Percentiles rank a stretch among this genome's conserved stretches.
phyloP scores from a whole-genome alignment of 345 rosid genomes.

The Ceriops decandra region DNA sequence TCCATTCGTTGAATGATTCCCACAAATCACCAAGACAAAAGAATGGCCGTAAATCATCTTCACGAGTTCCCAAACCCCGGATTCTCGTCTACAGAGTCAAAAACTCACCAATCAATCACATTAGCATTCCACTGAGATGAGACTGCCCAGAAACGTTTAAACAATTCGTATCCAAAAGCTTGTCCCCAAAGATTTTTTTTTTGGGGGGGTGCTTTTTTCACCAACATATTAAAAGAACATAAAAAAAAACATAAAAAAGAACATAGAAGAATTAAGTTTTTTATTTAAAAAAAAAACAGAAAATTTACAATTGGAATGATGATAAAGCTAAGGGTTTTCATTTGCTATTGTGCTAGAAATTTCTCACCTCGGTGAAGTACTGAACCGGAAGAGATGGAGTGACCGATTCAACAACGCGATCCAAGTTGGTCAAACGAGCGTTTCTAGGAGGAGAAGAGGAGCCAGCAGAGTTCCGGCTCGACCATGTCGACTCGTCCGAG shows the following conservation, averaged over 20 bases:
- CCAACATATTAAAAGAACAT: too few species aligned
- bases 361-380: conserved; percentile 33
- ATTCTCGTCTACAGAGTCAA: conserved; percentile 27
- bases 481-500: conserved; percentile 39
- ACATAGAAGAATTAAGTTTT: too few species aligned
- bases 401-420: conserved; percentile 50
- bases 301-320: neutral
- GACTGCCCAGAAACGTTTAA: neutral
- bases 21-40: conserved; percentile 49
- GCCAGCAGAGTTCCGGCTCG: conserved; percentile 27
- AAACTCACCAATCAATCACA: conserved; percentile 2
- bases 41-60: conserved; percentile 27
- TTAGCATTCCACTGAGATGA: neutral
- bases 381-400: conserved; percentile 47
- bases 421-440: conserved; percentile 39
- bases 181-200: too few species aligned
- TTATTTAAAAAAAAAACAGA: neutral
- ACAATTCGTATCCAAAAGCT: too few species aligned
- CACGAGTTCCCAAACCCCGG: conserved; percentile 26
- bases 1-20: conserved; percentile 64
- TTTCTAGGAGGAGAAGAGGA: conserved; percentile 17
- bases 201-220: too few species aligned
- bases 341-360: neutral
- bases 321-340: neutral
- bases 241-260: too few species aligned